Evolutionary conservation across 768 basidiomycete genomes (phyloP).

Genomic region (Chalciporus chontae): DNA sequence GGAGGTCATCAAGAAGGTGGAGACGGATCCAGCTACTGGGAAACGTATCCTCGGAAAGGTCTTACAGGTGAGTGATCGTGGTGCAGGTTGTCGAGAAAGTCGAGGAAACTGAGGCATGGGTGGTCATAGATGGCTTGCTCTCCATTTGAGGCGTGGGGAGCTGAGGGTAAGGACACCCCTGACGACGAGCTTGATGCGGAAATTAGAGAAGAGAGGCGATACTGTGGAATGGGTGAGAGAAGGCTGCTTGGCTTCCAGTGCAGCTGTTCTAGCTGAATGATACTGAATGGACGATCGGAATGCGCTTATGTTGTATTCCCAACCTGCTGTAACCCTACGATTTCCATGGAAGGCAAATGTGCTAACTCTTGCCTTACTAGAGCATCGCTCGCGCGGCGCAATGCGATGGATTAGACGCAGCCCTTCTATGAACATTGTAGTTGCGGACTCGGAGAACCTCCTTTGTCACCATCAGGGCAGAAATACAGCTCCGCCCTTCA

Average conservation of each 20-base stretch:
- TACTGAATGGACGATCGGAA: too few relatives aligned
- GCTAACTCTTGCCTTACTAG: too few relatives aligned
- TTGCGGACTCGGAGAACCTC: too few relatives aligned
- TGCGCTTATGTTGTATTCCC: too few relatives aligned
- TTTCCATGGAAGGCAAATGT: too few relatives aligned
- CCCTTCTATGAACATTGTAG: too few relatives aligned
- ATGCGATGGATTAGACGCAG: too few relatives aligned
- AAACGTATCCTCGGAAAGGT: constrained; percentile 75
- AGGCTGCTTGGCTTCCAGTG: constrained; percentile 88
- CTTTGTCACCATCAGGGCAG: too few relatives aligned
- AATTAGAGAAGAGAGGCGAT: constrained; percentile 64
- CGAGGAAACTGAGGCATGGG: not conserved
- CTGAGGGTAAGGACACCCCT: constrained; percentile 48
- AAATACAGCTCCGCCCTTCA: too few relatives aligned
- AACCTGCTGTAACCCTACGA: too few relatives aligned
- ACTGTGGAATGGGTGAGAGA: constrained; percentile 74
- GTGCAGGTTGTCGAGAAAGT: not conserved
- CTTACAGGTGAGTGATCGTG: constrained; percentile 54
- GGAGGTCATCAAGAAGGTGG: constrained; percentile 79
- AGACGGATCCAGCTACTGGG: constrained; percentile 59
- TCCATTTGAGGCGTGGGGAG: constrained; percentile 88
- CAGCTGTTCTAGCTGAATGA: constrained; percentile 77
- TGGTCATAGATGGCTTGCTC: constrained; percentile 73
- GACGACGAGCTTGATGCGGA: constrained; percentile 53
- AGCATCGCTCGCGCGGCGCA: too few relatives aligned